phyloP scores from a whole-genome alignment of 148 eudicot species.

The Oxyria digyna region DNA sequence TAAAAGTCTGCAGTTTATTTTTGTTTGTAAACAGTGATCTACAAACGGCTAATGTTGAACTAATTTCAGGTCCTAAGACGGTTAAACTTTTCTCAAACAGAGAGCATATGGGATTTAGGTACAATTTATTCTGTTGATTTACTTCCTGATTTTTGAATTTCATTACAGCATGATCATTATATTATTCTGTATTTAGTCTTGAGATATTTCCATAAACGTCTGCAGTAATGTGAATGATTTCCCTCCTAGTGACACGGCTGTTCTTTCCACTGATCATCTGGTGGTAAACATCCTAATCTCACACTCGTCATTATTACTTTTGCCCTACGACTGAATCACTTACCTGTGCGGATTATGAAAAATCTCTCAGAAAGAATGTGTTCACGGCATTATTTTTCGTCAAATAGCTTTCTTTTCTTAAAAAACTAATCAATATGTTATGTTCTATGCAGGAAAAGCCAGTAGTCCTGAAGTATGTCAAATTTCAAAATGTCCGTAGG shows the following conservation, averaged over 20 bases:
- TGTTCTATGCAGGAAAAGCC: slow-evolving; percentile 60
- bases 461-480: slow-evolving; percentile 74
- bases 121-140: slow-evolving; percentile 11
- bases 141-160: background rate
- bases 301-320: background rate
- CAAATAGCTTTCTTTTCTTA: background rate
- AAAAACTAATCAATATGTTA: background rate
- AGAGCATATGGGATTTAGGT: slow-evolving; percentile 99
- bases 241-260: slow-evolving; percentile 77
- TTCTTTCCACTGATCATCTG: slow-evolving; percentile 53
- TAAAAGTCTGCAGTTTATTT: background rate
- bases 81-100: slow-evolving; percentile 81
- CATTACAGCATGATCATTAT: background rate
- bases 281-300: slow-evolving; percentile 33
- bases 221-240: slow-evolving; percentile 90
- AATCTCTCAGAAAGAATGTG: no score
- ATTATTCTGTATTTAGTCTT: background rate
- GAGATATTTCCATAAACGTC: background rate
- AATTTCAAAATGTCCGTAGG: slow-evolving; percentile 99
- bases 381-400: background rate
- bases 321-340: background rate
- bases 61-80: slow-evolving; percentile 76
- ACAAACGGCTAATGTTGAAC: slow-evolving; percentile 1
- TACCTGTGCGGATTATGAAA: background rate
- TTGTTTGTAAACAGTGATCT: background rate